phyloP scores from a whole-genome alignment of 345 rosid genomes.

The Populus nigra region DNA sequence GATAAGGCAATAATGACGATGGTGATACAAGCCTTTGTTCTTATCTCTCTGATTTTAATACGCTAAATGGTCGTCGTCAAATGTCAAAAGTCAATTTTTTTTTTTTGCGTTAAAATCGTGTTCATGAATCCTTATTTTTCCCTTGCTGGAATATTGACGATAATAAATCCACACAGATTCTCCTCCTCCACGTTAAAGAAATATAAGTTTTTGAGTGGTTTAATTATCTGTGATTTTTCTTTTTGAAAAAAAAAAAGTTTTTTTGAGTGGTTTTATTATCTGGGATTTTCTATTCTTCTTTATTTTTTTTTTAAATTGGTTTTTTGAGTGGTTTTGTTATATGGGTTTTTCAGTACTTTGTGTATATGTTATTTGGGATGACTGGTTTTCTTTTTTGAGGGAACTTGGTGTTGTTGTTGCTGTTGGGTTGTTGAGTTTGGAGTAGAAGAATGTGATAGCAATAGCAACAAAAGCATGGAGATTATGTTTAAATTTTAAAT shows the following conservation, averaged over 20 bases:
- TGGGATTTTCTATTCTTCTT: not conserved
- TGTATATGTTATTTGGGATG: not conserved
- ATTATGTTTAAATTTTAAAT: no score
- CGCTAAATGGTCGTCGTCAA: constrained; percentile 12
- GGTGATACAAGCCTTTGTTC: constrained; percentile 18
- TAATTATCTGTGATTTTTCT: not conserved
- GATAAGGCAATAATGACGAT: constrained; percentile 22
- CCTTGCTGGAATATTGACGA: constrained; percentile 7
- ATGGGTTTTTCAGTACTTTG: not conserved
- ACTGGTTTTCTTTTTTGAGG: not conserved
- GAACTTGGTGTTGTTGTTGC: not conserved
- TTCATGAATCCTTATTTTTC: not conserved
- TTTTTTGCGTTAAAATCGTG: not conserved
- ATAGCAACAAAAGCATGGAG: constrained; percentile 25
- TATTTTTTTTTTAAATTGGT: not conserved
- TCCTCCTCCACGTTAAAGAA: no score
- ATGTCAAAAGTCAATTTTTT: constrained; percentile 17
- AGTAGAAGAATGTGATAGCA: constrained; percentile 10
- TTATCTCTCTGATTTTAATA: constrained; percentile 18
- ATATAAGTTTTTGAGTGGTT: not conserved
- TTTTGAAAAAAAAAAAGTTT: no score
- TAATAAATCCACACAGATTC: not conserved
- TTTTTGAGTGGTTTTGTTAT: not conserved
- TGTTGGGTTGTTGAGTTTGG: not conserved
- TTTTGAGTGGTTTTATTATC: not conserved